These are phyloP conservation scores for Pinus tabuliformis DNA, from an alignment of 75 land plant species.

Conservation along the genomic window DNA sequence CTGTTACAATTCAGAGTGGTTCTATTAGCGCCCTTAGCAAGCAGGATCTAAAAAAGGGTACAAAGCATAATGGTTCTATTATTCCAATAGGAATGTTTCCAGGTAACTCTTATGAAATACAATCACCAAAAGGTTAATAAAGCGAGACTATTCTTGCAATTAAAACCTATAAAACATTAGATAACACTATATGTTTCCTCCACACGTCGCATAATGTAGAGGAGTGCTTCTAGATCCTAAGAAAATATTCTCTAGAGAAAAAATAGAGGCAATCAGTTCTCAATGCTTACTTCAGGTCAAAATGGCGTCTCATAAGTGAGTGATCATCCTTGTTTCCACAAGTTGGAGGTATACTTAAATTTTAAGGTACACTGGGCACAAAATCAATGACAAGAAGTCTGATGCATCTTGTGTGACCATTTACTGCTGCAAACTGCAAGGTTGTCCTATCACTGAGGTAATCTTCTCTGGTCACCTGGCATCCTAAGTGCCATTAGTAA, in stretches of 20 bases:
- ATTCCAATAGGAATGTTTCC: not conserved
- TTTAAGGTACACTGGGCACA: conserved; percentile 68
- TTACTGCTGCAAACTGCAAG: conserved; percentile 81
- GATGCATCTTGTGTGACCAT: conserved; percentile 82
- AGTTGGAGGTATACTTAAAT: conserved; percentile 11
- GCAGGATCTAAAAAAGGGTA: conserved; percentile 46
- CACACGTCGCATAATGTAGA: conserved; percentile 90
- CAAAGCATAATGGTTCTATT: not conserved
- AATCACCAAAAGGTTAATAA: not conserved
- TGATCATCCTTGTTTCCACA: conserved; percentile 27
- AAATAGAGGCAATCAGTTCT: conserved; percentile 1
- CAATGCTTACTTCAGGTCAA: conserved; percentile 48
- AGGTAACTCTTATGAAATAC: not conserved
- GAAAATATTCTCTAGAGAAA: not conserved
- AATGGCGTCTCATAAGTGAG: conserved; percentile 17
- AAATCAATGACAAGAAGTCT: conserved; percentile 81
- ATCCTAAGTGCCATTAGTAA: not conserved
- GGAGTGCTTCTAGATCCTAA: conserved; percentile 91
- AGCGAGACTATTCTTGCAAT: not conserved
- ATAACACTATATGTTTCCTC: conserved; percentile 83
- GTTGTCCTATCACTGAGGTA: conserved; percentile 85
- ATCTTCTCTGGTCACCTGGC: conserved; percentile 78
- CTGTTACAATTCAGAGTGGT: conserved; percentile 76
- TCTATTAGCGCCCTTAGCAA: conserved; percentile 69
- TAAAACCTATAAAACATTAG: conserved; percentile 35